A percentile compares a stretch with the other conserved stretches of the same genome.
Conservation (phyloP, 2,329 filamentous ascomycete genomes). For the Anthostomella pinea region DNA sequence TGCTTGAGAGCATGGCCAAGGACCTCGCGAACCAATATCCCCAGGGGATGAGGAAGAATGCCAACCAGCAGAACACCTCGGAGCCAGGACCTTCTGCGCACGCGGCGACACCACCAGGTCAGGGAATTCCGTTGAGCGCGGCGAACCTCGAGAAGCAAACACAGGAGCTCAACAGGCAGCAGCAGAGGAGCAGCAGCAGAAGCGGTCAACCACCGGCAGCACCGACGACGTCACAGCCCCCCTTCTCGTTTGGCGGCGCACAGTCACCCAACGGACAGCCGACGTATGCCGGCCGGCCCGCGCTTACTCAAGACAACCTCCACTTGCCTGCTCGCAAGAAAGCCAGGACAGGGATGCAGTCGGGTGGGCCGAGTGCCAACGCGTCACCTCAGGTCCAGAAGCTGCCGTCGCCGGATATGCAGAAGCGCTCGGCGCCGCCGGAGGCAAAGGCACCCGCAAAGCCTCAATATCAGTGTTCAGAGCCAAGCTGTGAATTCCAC, state of each 20-base stretch:
- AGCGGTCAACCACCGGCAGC: constrained; percentile 51
- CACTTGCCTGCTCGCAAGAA: constrained; percentile 57
- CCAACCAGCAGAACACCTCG: constrained; percentile 24
- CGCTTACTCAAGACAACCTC: constrained; percentile 52
- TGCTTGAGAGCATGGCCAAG: constrained; percentile 52
- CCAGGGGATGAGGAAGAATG: constrained; percentile 28
- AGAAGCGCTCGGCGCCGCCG: constrained; percentile 33
- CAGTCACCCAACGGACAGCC: constrained; percentile 60
- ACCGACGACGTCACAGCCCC: constrained; percentile 55
- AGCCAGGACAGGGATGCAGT: constrained; percentile 44
- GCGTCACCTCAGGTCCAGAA: constrained; percentile 49
- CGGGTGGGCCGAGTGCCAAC: constrained; percentile 37
- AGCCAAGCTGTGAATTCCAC: constrained; percentile 53
- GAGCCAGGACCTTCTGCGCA: constrained; percentile 28
- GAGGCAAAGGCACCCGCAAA: constrained; percentile 36
- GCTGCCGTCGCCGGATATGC: constrained; percentile 45
- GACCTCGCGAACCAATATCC: constrained; percentile 36
- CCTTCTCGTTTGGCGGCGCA: constrained; percentile 53
- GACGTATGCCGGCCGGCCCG: constrained; percentile 49
- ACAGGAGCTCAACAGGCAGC: constrained; percentile 46
- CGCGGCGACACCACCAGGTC: constrained; percentile 32
- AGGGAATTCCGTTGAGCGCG: constrained; percentile 40
- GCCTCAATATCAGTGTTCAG: constrained; percentile 49
- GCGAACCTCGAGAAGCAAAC: constrained; percentile 52
- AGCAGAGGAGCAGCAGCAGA: constrained; percentile 45